phyloP scores from a whole-genome alignment of 2,329 filamentous ascomycete genomes.

The Macrophomina phaseolina region DNA sequence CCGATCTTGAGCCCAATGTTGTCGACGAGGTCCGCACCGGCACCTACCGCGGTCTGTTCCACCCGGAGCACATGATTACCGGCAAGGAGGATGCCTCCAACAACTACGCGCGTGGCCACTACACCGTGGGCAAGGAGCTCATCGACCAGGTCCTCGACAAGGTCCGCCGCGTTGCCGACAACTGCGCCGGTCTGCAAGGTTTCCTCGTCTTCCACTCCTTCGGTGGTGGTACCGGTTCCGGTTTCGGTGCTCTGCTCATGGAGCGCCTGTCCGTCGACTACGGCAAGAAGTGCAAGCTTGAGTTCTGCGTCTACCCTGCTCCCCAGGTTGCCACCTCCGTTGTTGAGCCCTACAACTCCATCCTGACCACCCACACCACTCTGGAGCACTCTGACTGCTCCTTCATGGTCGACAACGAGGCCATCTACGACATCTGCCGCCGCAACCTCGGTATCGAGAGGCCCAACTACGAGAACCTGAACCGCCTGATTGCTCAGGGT shows the following conservation, averaged over 20 bases:
- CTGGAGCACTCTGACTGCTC: slow-evolving; percentile 80
- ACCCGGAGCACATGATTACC: slow-evolving; percentile 73
- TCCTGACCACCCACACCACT: slow-evolving; percentile 75
- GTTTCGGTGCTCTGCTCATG: slow-evolving; percentile 73
- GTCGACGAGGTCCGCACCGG: slow-evolving; percentile 77
- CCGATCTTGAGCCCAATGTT: slow-evolving; percentile 73
- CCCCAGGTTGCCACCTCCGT: slow-evolving; percentile 73
- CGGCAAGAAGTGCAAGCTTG: slow-evolving; percentile 78
- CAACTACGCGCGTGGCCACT: slow-evolving; percentile 78
- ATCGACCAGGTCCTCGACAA: slow-evolving; percentile 73
- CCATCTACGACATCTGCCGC: slow-evolving; percentile 76
- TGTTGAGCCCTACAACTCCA: slow-evolving; percentile 76
- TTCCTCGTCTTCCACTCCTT: slow-evolving; percentile 80
- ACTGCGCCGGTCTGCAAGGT: slow-evolving; percentile 74
- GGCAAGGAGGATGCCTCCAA: slow-evolving; percentile 80
- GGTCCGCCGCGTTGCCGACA: slow-evolving; percentile 73
- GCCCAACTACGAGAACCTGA: slow-evolving; percentile 73
- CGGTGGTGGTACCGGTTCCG: slow-evolving; percentile 74
- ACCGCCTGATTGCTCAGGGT: slow-evolving; percentile 71
- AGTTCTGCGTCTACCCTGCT: slow-evolving; percentile 74
- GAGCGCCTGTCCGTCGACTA: slow-evolving; percentile 76
- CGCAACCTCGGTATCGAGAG: slow-evolving; percentile 73
- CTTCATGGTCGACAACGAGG: slow-evolving; percentile 78
- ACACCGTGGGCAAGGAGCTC: slow-evolving; percentile 79
- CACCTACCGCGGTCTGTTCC: slow-evolving; percentile 71